Evolutionary conservation across 2,329 filamentous ascomycete genomes (phyloP).

Genomic region (Monosporascus ibericus): DNA sequence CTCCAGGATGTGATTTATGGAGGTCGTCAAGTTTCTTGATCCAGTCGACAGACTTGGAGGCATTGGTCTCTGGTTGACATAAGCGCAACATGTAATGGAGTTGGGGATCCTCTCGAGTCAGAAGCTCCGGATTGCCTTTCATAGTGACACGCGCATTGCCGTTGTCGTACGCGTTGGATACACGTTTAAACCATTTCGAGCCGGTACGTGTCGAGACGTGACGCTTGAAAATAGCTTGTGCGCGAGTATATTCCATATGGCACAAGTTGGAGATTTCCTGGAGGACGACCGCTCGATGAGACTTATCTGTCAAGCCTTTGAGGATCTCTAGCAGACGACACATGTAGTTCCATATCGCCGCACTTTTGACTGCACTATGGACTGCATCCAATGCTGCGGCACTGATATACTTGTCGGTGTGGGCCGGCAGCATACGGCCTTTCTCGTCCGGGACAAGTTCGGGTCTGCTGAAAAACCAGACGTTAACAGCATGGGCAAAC

Average conservation of each 20-base stretch:
- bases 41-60: conserved; percentile 31
- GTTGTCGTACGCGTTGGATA: conserved; percentile 29
- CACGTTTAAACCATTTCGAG: conserved; percentile 35
- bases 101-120: conserved; percentile 32
- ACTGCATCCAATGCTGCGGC: conserved; percentile 35
- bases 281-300: conserved; percentile 27
- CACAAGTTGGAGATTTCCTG: conserved; percentile 41
- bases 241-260: conserved; percentile 35
- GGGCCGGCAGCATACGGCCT: conserved; percentile 29
- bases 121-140: conserved; percentile 33
- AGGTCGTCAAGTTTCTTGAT: conserved; percentile 34
- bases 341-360: conserved; percentile 36
- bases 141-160: conserved; percentile 31
- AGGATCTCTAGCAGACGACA: conserved; percentile 29
- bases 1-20: conserved; percentile 25
- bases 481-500: conserved; percentile 28
- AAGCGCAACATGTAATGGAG: conserved; percentile 39
- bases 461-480: conserved; percentile 32
- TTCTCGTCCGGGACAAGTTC: conserved; percentile 40
- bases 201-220: conserved; percentile 30
- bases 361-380: conserved; percentile 27
- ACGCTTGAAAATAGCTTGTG: conserved; percentile 34
- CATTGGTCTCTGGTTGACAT: conserved; percentile 31
- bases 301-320: conserved; percentile 19
- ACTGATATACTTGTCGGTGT: conserved; percentile 37